Evolutionary conservation across 805 yeast species (phyloP).

Genomic region (Wickerhamomyces subpelliculosus): DNA sequence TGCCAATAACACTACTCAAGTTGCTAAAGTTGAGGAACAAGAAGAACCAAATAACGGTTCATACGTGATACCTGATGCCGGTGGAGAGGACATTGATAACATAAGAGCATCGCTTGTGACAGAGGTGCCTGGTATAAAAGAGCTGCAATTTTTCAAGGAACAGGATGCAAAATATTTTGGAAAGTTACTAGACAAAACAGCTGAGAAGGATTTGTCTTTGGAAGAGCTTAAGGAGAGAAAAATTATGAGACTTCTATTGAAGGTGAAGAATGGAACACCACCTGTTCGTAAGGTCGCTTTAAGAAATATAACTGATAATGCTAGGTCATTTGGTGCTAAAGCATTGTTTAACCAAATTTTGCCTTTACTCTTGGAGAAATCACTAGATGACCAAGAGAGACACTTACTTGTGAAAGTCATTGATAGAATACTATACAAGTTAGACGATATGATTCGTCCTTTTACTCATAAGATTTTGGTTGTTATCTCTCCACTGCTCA

Average conservation of each 20-base stretch:
- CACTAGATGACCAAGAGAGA: conserved; percentile 74
- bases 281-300: conserved; percentile 60
- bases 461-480: conserved; percentile 64
- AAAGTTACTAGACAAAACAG: conserved; percentile 35
- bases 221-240: conserved; percentile 54
- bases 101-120: conserved; percentile 35
- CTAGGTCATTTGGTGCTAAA: conserved; percentile 62
- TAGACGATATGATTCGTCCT: conserved; percentile 64
- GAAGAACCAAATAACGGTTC: conserved; percentile 20
- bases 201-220: conserved; percentile 29
- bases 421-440: conserved; percentile 57
- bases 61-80: conserved; percentile 49
- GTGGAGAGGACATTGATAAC: conserved; percentile 21
- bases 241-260: conserved; percentile 56
- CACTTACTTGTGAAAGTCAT: conserved; percentile 73
- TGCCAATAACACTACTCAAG: not conserved
- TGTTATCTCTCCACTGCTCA: conserved; percentile 71
- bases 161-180: conserved; percentile 71
- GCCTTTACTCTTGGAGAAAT: conserved; percentile 67
- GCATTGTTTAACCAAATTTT: conserved; percentile 62
- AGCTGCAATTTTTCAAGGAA: conserved; percentile 61
- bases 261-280: conserved; percentile 75
- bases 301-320: conserved; percentile 57
- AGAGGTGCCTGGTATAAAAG: conserved; percentile 59
- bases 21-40: not conserved